Conservation (phyloP, 2,329 filamentous ascomycete species). For the Macrophomina phaseolina region DNA sequence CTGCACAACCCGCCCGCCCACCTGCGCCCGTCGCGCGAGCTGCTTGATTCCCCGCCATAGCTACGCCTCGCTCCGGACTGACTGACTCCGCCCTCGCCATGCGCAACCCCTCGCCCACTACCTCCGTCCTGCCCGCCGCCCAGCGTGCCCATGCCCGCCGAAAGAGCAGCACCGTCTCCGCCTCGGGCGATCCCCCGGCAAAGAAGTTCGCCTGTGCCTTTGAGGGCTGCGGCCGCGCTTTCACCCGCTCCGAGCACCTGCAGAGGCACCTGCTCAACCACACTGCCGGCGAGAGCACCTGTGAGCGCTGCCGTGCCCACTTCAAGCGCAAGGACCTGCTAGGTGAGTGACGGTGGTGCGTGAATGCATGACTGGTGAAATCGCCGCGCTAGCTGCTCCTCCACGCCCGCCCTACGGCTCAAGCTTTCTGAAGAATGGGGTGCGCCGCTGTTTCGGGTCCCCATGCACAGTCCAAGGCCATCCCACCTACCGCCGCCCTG, state of each 20-base stretch:
- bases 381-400: constrained; percentile 9
- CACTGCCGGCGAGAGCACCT: constrained; percentile 58
- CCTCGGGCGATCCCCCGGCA: constrained; percentile 4
- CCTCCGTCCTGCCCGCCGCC: neutral
- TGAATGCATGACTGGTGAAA: neutral
- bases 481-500: constrained; percentile 19
- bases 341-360: constrained; percentile 48
- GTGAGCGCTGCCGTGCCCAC: constrained; percentile 64
- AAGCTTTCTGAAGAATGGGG: constrained; percentile 24
- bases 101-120: constrained; percentile 16
- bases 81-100: neutral
- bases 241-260: constrained; percentile 64
- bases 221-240: constrained; percentile 58
- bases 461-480: constrained; percentile 19
- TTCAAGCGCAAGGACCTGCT: constrained; percentile 67
- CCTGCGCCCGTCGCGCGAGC: neutral
- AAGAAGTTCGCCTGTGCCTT: constrained; percentile 51
- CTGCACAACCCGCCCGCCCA: neutral
- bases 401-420: neutral
- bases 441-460: neutral
- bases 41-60: constrained; percentile 6
- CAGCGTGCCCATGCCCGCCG: constrained; percentile 20
- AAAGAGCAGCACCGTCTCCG: constrained; percentile 18
- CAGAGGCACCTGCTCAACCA: constrained; percentile 65
- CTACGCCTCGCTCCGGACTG: neutral